A percentile compares a stretch with the other conserved stretches of the same genome.
These are phyloP conservation scores for Gracilaria caudata DNA, from an alignment of 23 red algal species.

Conservation along the genomic window DNA sequence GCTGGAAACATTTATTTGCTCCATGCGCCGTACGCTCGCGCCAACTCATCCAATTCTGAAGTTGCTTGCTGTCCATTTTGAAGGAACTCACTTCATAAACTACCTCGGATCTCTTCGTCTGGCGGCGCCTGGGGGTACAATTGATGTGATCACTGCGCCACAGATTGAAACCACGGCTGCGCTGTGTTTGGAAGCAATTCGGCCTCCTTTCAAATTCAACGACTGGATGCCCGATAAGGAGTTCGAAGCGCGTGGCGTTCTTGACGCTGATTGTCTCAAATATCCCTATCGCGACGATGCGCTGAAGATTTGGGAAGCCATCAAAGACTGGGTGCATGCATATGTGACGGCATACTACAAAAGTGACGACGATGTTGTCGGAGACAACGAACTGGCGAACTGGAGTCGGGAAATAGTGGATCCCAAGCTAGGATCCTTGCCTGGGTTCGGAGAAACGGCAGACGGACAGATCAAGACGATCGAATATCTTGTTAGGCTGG, in stretches of 20 bases:
- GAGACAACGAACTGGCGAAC: conserved; percentile 20
- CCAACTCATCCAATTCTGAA: conserved; percentile 38
- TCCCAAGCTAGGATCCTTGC: background rate
- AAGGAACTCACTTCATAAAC: conserved; percentile 49
- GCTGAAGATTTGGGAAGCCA: conserved; percentile 23
- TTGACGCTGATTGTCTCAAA: background rate
- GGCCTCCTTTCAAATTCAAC: conserved; percentile 38
- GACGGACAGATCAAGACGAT: conserved; percentile 12
- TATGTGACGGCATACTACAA: conserved; percentile 33
- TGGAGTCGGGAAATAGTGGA: conserved; percentile 41
- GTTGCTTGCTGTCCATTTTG: conserved; percentile 30
- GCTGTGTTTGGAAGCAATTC: conserved; percentile 7
- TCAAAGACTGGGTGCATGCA: conserved; percentile 27
- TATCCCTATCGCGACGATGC: conserved; percentile 58
- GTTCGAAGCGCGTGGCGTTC: conserved; percentile 32
- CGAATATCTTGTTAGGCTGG: conserved; percentile 6
- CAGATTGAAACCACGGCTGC: conserved; percentile 23
- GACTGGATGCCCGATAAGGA: conserved; percentile 47
- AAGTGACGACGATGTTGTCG: conserved; percentile 29
- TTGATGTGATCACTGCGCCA: conserved; percentile 48
- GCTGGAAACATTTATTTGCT: conserved; percentile 6
- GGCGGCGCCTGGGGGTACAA: conserved; percentile 28
- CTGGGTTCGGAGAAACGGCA: conserved; percentile 8
- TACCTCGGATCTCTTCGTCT: background rate
- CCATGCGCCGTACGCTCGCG: conserved; percentile 8